Evolutionary conservation across 306 rosid genomes (phyloP), one percentile per base, ranked within the genome.

Genomic region (Trifolium subterraneum): DNA sequence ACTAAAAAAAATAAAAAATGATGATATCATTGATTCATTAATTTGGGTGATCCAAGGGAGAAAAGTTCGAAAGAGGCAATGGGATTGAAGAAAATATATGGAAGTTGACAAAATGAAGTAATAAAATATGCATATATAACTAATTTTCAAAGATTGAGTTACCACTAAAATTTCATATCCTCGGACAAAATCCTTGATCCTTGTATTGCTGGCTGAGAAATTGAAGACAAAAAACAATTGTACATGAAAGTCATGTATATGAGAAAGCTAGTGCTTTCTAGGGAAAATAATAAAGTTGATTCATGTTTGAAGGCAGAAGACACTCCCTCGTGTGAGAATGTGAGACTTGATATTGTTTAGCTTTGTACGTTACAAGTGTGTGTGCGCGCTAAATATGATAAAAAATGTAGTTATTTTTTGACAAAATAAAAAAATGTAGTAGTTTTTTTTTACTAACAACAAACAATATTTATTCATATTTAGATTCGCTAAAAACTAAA

Each of bases 131-230:
- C 69, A 76, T 81, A 71, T 25, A 71, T 6, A 56, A 64, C 78
- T 70, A 83, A 75, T 50, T 70, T 74, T 85, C 87, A n/a, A 87
- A 76, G 78, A 82, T 19, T 82, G 85, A 31, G 83, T 88, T 65
- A 48, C 81, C 67, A 36, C 51, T 76, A 41, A n/a, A 58, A 71
- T 81, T 76, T 76, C 71, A 55, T 71, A 76, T 76, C 59, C 29
- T 56, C 0, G 78, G 84, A 76, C 84, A 81, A 81, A 71, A 23
- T 47, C 66, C 78, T 81, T 81, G 84, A 19, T 35, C 74, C 75
- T 76, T 76, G 84, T 71, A 78, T 61, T 71, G 52, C 3, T 81
- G 78, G 74, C 71, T 33, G 74, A 71, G 52, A 63, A 64, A 76
- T 81, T 55, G 84, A 71, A 81, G 84, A 71, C 78, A 75, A 45